phyloP scores from a whole-genome alignment of 2,329 filamentous ascomycete genomes.

The Helotiales sp. region DNA sequence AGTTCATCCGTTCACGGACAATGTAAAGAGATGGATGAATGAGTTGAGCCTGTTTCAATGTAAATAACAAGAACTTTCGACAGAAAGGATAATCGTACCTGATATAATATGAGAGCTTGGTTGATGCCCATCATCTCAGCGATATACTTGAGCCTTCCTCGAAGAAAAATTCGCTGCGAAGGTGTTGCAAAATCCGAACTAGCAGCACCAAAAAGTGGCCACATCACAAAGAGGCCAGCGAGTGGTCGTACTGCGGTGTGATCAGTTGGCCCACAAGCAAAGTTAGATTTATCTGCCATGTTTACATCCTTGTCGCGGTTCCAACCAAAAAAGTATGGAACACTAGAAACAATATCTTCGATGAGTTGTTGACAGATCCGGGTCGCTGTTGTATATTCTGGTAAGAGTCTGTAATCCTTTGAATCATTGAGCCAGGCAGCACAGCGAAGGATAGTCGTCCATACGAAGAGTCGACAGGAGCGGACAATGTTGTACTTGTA shows the following conservation, averaged over 20 bases:
- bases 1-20: constrained; percentile 12
- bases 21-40: constrained; percentile 18
- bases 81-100: constrained; percentile 7
- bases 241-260: constrained; percentile 17
- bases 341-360: constrained; percentile 57
- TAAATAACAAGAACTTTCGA: background rate
- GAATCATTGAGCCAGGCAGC: constrained; percentile 59
- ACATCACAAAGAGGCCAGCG: constrained; percentile 27
- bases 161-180: constrained; percentile 23
- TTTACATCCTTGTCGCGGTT: constrained; percentile 43
- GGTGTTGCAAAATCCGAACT: constrained; percentile 25
- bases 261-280: constrained; percentile 49
- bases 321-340: constrained; percentile 62
- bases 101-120: constrained; percentile 23
- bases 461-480: constrained; percentile 54
- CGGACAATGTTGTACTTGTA: constrained; percentile 57
- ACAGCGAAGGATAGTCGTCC: constrained; percentile 56
- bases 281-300: constrained; percentile 41
- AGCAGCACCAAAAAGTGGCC: constrained; percentile 26
- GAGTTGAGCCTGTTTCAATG: constrained; percentile 1
- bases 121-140: constrained; percentile 26
- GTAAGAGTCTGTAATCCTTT: constrained; percentile 59
- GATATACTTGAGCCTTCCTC: constrained; percentile 24
- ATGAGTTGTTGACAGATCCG: constrained; percentile 52
- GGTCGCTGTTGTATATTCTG: constrained; percentile 57